Evolutionary conservation across 2,329 filamentous ascomycete species (phyloP).

Genomic region (Xylaria hypoxylon): DNA sequence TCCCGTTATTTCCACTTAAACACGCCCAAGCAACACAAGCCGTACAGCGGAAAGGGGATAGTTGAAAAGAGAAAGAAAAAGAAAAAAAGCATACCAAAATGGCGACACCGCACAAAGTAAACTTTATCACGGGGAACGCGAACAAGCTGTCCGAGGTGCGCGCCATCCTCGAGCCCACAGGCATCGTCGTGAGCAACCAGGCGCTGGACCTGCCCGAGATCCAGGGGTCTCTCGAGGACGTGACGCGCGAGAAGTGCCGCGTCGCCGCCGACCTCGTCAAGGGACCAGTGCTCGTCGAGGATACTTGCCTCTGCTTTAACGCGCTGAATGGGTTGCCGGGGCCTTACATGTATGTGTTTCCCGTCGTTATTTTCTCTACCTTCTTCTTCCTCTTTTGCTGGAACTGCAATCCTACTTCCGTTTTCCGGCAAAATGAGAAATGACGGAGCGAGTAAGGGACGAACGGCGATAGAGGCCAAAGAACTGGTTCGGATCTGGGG

Average conservation of each 20-base stretch:
- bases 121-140: conserved; percentile 96
- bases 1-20: too few species aligned
- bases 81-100: conserved; percentile 54
- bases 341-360: conserved; percentile 83
- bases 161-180: conserved; percentile 77
- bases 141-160: conserved; percentile 94
- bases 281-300: conserved; percentile 88
- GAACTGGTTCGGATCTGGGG: too few species aligned
- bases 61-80: conserved; percentile 1
- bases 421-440: not conserved
- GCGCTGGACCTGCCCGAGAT: conserved; percentile 87
- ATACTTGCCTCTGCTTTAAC: conserved; percentile 93
- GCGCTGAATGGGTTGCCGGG: conserved; percentile 92
- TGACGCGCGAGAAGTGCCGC: conserved; percentile 87
- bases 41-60: too few species aligned
- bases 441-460: not conserved
- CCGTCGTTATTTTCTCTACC: conserved; percentile 11
- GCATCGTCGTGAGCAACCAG: conserved; percentile 78
- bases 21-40: too few species aligned
- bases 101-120: conserved; percentile 61
- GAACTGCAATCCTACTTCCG: not conserved
- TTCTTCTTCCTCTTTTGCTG: not conserved
- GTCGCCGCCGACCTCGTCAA: conserved; percentile 81
- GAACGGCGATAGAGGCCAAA: not conserved
- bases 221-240: conserved; percentile 91